Evolutionary conservation across 139 green algal species (phyloP).

Genomic region (Yamagishiella unicocca): DNA sequence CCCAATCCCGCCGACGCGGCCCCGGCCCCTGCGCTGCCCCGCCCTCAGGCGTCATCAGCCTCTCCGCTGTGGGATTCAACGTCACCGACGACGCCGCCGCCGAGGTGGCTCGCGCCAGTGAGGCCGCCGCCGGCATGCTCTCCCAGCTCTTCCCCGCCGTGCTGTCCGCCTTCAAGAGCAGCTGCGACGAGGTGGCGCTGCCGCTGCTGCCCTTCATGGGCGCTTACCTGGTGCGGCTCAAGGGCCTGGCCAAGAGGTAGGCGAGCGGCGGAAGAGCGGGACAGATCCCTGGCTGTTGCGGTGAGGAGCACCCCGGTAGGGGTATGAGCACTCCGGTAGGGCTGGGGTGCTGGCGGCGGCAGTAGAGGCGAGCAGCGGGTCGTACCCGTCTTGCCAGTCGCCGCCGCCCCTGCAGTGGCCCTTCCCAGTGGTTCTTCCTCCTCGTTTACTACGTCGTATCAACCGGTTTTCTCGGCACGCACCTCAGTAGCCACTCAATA

Average conservation of each 20-base stretch:
- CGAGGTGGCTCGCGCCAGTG: conserved; percentile 66
- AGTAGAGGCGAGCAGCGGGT: too few species aligned
- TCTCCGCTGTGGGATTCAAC: conserved; percentile 76
- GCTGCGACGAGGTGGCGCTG: conserved; percentile 74
- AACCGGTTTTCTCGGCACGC: too few species aligned
- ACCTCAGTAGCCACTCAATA: too few species aligned
- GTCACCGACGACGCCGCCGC: conserved; percentile 73
- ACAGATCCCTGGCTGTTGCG: too few species aligned
- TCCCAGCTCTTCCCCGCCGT: conserved; percentile 65
- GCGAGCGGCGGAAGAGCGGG: neutral
- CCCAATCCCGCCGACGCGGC: too few species aligned
- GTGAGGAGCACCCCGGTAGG: too few species aligned
- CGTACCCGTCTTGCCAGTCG: too few species aligned
- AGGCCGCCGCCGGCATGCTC: conserved; percentile 62
- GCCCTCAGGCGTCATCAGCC: conserved; percentile 73
- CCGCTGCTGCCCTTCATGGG: conserved; percentile 84
- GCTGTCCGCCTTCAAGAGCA: conserved; percentile 66
- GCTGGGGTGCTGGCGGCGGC: too few species aligned
- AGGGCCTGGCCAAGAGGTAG: conserved; percentile 67
- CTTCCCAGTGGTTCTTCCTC: neutral
- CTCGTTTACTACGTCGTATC: too few species aligned
- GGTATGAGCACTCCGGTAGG: too few species aligned
- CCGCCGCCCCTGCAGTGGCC: neutral
- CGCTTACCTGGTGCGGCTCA: conserved; percentile 77
- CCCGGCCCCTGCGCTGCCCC: too few species aligned